Evolutionary conservation across 1,284 basidiomycete species (phyloP).

Genomic region (Gymnopus androsaceus): DNA sequence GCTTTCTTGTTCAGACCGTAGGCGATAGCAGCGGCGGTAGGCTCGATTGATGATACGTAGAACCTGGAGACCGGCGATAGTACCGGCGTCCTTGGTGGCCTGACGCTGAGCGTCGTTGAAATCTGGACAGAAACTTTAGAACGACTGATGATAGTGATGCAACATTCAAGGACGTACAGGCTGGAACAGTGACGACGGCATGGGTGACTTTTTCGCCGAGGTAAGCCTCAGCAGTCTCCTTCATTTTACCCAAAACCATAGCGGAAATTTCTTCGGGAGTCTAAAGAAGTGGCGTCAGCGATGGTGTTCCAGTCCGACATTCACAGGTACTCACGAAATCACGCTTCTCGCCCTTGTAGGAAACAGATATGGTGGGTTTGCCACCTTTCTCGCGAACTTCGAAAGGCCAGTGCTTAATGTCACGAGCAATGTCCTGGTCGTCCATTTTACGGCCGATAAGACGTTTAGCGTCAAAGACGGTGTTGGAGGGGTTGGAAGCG

Average conservation of each 20-base stretch:
- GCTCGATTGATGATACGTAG: conserved; percentile 99
- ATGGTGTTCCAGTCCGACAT: conserved; percentile 3
- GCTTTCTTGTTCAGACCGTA: conserved; percentile 98
- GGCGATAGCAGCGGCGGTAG: conserved; percentile 96
- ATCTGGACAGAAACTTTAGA: conserved; percentile 44
- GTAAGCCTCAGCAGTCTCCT: conserved; percentile 99
- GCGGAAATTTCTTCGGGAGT: conserved; percentile 89
- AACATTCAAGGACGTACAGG: conserved; percentile 54
- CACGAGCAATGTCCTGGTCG: conserved; percentile 77
- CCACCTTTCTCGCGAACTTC: conserved; percentile 76
- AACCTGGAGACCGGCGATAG: conserved; percentile 93
- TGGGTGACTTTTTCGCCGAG: conserved; percentile 96
- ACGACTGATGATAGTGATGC: neutral
- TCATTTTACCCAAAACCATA: conserved; percentile 98
- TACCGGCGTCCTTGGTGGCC: conserved; percentile 98
- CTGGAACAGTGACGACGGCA: conserved; percentile 97
- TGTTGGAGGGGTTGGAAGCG: conserved; percentile 89
- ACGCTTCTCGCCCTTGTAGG: conserved; percentile 85
- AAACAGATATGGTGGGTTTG: conserved; percentile 86
- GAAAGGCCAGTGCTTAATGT: conserved; percentile 91
- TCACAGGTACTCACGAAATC: conserved; percentile 64
- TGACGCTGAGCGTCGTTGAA: conserved; percentile 99
- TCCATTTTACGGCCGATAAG: conserved; percentile 89
- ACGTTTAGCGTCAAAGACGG: conserved; percentile 97
- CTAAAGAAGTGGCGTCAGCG: conserved; percentile 35